Evolutionary conservation across 139 green algal species (phyloP).

Genomic region (Protoeuglena noctilucae): DNA sequence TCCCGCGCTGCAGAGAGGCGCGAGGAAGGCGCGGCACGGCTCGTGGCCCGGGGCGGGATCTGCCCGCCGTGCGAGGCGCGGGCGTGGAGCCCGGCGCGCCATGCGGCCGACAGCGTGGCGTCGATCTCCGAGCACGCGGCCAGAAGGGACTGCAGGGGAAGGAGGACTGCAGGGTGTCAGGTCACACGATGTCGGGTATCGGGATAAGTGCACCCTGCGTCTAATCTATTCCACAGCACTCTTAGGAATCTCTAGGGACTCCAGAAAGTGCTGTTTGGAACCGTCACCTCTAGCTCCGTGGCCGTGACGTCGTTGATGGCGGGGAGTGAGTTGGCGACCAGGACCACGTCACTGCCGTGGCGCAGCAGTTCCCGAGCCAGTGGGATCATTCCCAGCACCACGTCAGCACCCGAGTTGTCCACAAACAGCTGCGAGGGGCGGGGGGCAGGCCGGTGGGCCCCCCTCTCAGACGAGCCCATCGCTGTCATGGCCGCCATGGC

Average conservation of each 20-base stretch:
- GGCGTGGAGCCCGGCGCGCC: too few species aligned
- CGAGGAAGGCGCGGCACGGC: too few species aligned
- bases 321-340: conserved; percentile 79
- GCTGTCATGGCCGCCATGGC: too few species aligned
- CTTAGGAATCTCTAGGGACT: too few species aligned
- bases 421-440: conserved; percentile 82
- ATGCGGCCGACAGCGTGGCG: neutral
- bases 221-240: neutral
- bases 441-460: conserved; percentile 21
- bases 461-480: too few species aligned
- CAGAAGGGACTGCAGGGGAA: neutral
- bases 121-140: neutral
- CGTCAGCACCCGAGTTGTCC: conserved; percentile 90
- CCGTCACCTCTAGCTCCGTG: conserved; percentile 42
- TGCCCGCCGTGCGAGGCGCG: too few species aligned
- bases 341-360: conserved; percentile 68
- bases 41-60: too few species aligned
- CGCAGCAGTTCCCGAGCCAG: conserved; percentile 80
- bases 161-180: neutral
- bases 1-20: too few species aligned
- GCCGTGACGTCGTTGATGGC: conserved; percentile 98
- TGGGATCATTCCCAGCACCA: conserved; percentile 90
- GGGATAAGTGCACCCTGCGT: neutral
- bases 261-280: too few species aligned
- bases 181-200: neutral